phyloP scores from a whole-genome alignment of 2,329 filamentous ascomycete species.

The Chaetomium sp. region DNA sequence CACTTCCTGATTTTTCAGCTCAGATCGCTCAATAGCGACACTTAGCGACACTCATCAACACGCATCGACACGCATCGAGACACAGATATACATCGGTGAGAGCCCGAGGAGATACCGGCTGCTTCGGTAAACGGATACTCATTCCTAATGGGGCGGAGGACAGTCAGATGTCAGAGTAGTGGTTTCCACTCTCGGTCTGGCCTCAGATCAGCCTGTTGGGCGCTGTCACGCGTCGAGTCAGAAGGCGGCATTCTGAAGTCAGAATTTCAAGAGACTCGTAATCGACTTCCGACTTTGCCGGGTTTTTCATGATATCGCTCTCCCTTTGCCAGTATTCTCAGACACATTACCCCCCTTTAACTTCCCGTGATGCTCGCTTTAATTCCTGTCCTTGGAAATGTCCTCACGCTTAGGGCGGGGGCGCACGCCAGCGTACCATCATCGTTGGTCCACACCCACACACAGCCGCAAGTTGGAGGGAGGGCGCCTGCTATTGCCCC shows the following conservation, averaged over 20 bases:
- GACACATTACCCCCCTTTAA: slow-evolving; percentile 18
- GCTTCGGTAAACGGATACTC: slow-evolving; percentile 20
- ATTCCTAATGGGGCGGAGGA: slow-evolving; percentile 19
- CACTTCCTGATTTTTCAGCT: background rate
- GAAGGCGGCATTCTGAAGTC: slow-evolving; percentile 19
- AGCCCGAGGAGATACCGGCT: slow-evolving; percentile 24
- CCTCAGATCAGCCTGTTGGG: slow-evolving; percentile 29
- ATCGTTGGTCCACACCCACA: slow-evolving; percentile 23
- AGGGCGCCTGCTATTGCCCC: slow-evolving; percentile 31
- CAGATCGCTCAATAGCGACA: too few species aligned
- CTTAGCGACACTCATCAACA: too few species aligned
- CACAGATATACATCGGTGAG: slow-evolving; percentile 8
- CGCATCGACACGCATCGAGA: slow-evolving; percentile 4
- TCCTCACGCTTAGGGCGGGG: slow-evolving; percentile 15
- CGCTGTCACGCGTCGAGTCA: slow-evolving; percentile 30
- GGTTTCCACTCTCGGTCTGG: slow-evolving; percentile 25
- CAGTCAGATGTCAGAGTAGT: slow-evolving; percentile 31
- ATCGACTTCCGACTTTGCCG: slow-evolving; percentile 23
- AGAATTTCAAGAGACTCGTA: slow-evolving; percentile 23
- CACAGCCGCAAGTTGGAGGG: slow-evolving; percentile 17
- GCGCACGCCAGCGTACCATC: slow-evolving; percentile 18
- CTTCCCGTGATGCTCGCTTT: slow-evolving; percentile 24
- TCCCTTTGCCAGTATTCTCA: slow-evolving; percentile 21
- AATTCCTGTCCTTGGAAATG: slow-evolving; percentile 18
- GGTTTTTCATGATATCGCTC: slow-evolving; percentile 20